Evolutionary conservation across 139 green algal genomes (phyloP).

Genomic region (Chlorella sp.): DNA sequence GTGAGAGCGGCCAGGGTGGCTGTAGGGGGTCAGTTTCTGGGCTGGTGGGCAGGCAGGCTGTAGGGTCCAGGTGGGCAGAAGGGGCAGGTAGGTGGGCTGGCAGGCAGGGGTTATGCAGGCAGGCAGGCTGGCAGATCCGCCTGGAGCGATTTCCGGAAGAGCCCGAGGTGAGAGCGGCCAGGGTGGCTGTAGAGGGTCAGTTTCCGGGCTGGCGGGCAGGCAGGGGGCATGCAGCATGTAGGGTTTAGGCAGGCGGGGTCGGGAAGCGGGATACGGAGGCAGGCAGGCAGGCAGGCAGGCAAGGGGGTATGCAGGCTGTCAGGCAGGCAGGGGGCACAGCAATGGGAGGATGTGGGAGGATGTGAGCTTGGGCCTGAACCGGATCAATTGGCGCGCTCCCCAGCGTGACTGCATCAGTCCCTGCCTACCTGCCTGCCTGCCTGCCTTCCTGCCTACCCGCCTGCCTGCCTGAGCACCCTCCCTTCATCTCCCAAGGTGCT

Average conservation of each 20-base stretch:
- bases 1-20: neutral
- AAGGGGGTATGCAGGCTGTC: no score
- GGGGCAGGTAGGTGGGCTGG: no score
- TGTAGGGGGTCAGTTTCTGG: neutral
- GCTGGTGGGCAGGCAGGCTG: no score
- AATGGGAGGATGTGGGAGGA: neutral
- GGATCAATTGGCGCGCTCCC: neutral
- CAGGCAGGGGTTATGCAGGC: no score
- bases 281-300: no score
- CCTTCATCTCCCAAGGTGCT: neutral
- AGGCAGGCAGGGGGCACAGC: neutral
- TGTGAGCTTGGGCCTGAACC: neutral
- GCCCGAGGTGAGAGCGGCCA: neutral
- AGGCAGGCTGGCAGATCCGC: slow-evolving; percentile 35
- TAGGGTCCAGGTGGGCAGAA: no score
- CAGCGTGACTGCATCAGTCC: neutral
- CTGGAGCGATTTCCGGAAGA: slow-evolving; percentile 30
- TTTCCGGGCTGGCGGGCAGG: no score
- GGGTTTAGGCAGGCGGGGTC: no score
- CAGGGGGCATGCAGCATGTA: no score
- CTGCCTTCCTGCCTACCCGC: neutral
- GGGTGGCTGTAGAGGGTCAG: neutral
- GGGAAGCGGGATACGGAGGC: no score
- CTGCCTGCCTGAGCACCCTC: no score
- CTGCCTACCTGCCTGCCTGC: neutral